Evolutionary conservation across 2,329 filamentous ascomycete genomes (phyloP).

Genomic region (Claviceps sorghi): DNA sequence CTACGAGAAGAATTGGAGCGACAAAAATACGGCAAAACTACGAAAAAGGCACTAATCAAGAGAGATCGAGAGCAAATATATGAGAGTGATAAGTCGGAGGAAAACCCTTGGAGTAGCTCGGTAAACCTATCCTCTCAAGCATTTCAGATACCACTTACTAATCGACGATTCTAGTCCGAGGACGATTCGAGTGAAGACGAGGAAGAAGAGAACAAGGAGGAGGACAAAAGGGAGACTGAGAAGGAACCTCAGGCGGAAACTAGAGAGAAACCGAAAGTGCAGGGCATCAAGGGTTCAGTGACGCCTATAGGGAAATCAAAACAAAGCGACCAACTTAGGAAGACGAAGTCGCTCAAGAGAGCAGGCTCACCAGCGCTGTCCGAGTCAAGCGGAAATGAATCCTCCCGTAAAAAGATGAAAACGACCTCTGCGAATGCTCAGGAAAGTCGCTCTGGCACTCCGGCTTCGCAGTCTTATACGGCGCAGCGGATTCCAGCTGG

Average conservation of each 20-base stretch:
- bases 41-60: slow-evolving; percentile 69
- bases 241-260: slow-evolving; percentile 37
- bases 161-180: slow-evolving; percentile 28
- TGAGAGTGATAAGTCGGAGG: slow-evolving; percentile 48
- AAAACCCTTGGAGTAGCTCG: slow-evolving; percentile 26
- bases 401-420: slow-evolving; percentile 63
- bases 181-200: slow-evolving; percentile 26
- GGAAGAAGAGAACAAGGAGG: slow-evolving; percentile 33
- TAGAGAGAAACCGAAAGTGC: slow-evolving; percentile 36
- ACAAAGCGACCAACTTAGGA: slow-evolving; percentile 26
- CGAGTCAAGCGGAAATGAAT: slow-evolving; percentile 86
- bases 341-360: slow-evolving; percentile 57
- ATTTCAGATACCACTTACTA: slow-evolving; percentile 6
- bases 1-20: slow-evolving; percentile 53
- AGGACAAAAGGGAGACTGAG: slow-evolving; percentile 51
- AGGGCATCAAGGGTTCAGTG: slow-evolving; percentile 54
- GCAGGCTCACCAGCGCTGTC: slow-evolving; percentile 76
- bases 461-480: slow-evolving; percentile 27
- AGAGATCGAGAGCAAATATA: slow-evolving; percentile 80
- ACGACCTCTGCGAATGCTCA: slow-evolving; percentile 38
- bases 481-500: slow-evolving; percentile 28
- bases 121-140: slow-evolving; percentile 12
- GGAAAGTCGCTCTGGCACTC: slow-evolving; percentile 41
- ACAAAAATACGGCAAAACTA: slow-evolving; percentile 58
- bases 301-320: slow-evolving; percentile 36